Conservation (phyloP, 371 early-diverging fungal genomes). For the Actinomortierella ambigua region DNA sequence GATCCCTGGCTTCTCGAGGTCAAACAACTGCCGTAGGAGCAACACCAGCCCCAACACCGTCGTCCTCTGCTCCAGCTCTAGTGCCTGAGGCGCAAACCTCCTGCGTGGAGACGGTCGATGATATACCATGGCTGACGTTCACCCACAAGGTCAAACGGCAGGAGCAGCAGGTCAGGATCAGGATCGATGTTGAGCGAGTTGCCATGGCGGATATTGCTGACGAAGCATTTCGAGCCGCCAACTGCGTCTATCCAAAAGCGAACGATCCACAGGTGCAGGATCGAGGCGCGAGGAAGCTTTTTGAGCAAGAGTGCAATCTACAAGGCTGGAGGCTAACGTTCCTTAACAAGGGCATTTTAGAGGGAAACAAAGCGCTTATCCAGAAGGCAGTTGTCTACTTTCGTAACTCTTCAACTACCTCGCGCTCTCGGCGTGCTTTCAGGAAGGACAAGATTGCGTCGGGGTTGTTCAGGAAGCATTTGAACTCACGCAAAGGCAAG, state of each 20-base stretch:
- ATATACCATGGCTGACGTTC: slow-evolving; percentile 29
- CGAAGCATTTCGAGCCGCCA: slow-evolving; percentile 9
- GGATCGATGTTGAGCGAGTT: slow-evolving; percentile 8
- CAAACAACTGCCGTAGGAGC: neutral
- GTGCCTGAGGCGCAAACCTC: neutral
- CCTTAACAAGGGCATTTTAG: slow-evolving; percentile 17
- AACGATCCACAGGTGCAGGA: slow-evolving; percentile 26
- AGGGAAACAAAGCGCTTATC: slow-evolving; percentile 21
- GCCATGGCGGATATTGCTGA: neutral
- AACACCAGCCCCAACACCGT: neutral
- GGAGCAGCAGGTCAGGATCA: slow-evolving; percentile 1
- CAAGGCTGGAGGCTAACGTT: slow-evolving; percentile 37
- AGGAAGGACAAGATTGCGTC: slow-evolving; percentile 16
- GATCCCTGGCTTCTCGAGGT: too few species aligned
- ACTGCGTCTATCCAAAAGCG: slow-evolving; percentile 40
- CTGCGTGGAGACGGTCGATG: slow-evolving; percentile 3
- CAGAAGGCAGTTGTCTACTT: slow-evolving; percentile 29
- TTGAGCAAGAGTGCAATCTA: slow-evolving; percentile 36
- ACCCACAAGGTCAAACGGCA: slow-evolving; percentile 12
- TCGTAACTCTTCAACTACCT: slow-evolving; percentile 18
- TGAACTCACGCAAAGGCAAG: too few species aligned
- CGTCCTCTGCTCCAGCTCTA: neutral
- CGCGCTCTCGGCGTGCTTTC: slow-evolving; percentile 25
- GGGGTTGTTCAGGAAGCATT: too few species aligned
- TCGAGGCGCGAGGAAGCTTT: slow-evolving; percentile 26